A percentile compares a stretch with the other conserved stretches of the same genome.
phyloP scores from a whole-genome alignment of 1,284 basidiomycete species.

The Tremellales sp. region DNA sequence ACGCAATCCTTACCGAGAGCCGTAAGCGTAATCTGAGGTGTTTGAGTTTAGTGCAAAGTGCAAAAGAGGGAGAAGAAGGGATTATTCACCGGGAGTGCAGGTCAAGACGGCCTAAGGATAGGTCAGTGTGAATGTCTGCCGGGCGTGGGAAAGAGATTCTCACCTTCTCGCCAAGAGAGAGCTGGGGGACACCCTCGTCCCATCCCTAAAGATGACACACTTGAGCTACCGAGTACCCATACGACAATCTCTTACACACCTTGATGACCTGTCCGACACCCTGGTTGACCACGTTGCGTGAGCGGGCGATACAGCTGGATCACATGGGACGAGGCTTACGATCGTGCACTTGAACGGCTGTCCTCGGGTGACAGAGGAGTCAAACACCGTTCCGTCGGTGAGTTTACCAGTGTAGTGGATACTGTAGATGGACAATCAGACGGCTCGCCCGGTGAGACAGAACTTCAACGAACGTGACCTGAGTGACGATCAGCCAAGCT shows the following conservation, averaged over 20 bases:
- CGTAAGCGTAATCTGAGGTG: constrained; percentile 11
- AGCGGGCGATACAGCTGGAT: not conserved
- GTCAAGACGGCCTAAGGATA: constrained; percentile 22
- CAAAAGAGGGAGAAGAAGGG: not conserved
- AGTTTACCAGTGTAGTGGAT: constrained; percentile 51
- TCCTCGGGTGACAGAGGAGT: constrained; percentile 51
- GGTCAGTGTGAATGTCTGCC: not conserved
- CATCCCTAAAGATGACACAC: constrained; percentile 56
- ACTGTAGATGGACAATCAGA: too few species aligned
- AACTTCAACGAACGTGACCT: too few species aligned
- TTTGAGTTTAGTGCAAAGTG: not conserved
- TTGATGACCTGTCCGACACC: constrained; percentile 75
- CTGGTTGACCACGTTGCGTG: not conserved
- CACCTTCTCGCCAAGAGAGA: constrained; percentile 76
- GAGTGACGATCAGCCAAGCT: too few species aligned
- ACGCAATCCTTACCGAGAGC: constrained; percentile 1
- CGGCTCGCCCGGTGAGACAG: too few species aligned
- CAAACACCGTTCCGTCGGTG: constrained; percentile 49
- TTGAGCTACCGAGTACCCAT: constrained; percentile 5
- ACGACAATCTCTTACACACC: constrained; percentile 20
- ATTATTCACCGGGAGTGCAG: constrained; percentile 55
- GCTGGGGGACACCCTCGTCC: constrained; percentile 69
- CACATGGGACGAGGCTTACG: too few species aligned
- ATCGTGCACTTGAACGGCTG: constrained; percentile 66
- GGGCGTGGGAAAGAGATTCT: constrained; percentile 53